Base-by-base conservation (phyloP, 2,329 filamentous ascomycete species). In the Xylariaceae sp. region DNA sequence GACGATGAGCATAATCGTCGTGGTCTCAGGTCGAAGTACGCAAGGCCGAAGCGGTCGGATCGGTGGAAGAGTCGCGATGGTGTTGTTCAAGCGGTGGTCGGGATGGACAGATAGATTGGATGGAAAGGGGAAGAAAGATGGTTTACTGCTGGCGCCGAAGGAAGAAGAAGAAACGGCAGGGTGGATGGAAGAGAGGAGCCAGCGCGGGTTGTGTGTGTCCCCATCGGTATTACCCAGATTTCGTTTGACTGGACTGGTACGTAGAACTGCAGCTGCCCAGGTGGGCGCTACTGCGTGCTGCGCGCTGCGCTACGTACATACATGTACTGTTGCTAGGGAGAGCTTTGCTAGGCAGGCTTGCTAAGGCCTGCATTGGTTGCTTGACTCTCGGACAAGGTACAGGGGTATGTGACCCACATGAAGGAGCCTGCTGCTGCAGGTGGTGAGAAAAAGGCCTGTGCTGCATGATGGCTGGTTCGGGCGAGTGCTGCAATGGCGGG, bases 141-240 rank as follows among this genome's bases (percentile, higher is more conserved):
- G 40, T 43, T 33, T 43, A 39, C 21, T 56, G 29, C 27, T 56
- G 50, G 49, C 36, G 53, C 27, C 30, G 33, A 42, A 57, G 52
- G 55, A 61, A 55, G 55, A 59, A 61, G 61, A 62, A 65, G 54
- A 53, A 49, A 63, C 58, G 55, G 61, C 56, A 66, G 55, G 51
- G 62, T 50, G 56, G 57, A 57, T 48, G 44, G 41, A 27, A 59
- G 45, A 57, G 56, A 61, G 55, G 59, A 37, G 29, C 32, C 40
- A 40, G 45, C 42, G 46, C 58, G 49, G 49, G 36, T 54, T 56
- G 49, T 51, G 45, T 50, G 49, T 49, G 61, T 58, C 60, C 57
- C 53, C 52, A 60, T 59, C 41, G 37, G 52, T 60, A 66, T 58
- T 64, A 56, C 59, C 50, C 59, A 57, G 58, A 58, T 62, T 61